phyloP scores from a whole-genome alignment of 345 rosid species.

The Eucalyptus fibrosa region DNA sequence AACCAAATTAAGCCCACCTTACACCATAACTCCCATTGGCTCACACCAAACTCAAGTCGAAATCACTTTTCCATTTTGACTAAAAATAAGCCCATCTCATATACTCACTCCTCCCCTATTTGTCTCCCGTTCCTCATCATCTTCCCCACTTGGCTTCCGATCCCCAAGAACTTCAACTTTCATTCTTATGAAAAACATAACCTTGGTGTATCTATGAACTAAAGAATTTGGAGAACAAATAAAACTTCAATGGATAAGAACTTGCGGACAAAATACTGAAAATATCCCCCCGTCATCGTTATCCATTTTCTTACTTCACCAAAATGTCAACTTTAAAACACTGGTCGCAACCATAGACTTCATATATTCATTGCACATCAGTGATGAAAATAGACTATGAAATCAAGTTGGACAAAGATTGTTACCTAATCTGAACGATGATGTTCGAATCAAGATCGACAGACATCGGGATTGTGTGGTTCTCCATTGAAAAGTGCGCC shows the following conservation, averaged over 20 bases:
- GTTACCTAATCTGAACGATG: too few species aligned
- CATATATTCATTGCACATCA: background rate
- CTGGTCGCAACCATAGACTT: background rate
- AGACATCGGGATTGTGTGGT: too few species aligned
- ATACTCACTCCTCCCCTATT: background rate
- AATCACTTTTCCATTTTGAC: too few species aligned
- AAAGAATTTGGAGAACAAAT: background rate
- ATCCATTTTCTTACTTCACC: too few species aligned
- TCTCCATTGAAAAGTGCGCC: too few species aligned
- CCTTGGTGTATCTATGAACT: background rate
- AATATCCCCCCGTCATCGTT: too few species aligned
- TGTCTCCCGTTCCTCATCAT: background rate
- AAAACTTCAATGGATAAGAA: background rate
- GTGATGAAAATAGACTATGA: background rate
- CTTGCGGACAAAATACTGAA: background rate
- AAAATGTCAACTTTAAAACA: too few species aligned
- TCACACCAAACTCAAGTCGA: too few species aligned
- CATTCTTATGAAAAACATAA: too few species aligned
- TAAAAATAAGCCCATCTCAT: background rate
- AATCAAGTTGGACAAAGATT: background rate
- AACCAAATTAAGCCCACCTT: background rate
- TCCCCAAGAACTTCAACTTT: background rate
- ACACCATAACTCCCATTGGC: fast-evolving
- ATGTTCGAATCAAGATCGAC: too few species aligned
- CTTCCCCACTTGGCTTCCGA: background rate